phyloP scores from a whole-genome alignment of 176 grass and related monocot genomes.

The Carex myosuroides region DNA sequence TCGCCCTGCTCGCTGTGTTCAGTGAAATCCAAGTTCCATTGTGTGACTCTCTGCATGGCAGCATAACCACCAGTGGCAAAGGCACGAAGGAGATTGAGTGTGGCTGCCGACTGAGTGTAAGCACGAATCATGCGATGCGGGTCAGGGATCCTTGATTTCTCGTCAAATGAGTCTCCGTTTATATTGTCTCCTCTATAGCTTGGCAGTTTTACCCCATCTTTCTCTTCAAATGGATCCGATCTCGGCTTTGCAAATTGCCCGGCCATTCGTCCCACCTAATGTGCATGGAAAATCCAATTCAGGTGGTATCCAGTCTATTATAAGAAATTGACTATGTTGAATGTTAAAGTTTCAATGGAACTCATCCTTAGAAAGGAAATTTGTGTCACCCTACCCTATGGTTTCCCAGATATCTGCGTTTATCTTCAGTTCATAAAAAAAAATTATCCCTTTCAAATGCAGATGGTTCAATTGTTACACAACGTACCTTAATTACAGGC shows the following conservation, averaged over 20 bases:
- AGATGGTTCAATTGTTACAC: neutral
- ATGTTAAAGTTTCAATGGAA: neutral
- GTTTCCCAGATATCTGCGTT: neutral
- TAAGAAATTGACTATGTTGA: neutral
- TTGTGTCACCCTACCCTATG: neutral
- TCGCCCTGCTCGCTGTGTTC: slow-evolving; percentile 79
- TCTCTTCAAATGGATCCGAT: slow-evolving; percentile 63
- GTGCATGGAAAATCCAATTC: neutral
- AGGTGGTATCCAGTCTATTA: neutral
- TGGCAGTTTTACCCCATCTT: slow-evolving; percentile 75
- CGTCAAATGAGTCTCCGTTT: slow-evolving; percentile 74
- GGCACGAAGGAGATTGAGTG: slow-evolving; percentile 79
- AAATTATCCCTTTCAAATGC: neutral
- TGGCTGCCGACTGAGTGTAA: slow-evolving; percentile 72
- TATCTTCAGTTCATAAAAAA: neutral
- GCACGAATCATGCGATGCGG: slow-evolving; percentile 84
- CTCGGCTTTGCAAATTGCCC: slow-evolving; percentile 92
- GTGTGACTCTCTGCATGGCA: slow-evolving; percentile 86
- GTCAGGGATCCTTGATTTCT: slow-evolving; percentile 67
- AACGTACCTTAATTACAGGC: slow-evolving; percentile 61
- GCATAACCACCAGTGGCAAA: slow-evolving; percentile 90
- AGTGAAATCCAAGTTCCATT: slow-evolving; percentile 95
- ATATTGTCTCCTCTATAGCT: slow-evolving; percentile 94
- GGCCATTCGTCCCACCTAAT: slow-evolving; percentile 90
- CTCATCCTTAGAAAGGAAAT: neutral